Evolutionary conservation across 257 asterid species (phyloP).

Genomic region (Solanum pinnatisectum): DNA sequence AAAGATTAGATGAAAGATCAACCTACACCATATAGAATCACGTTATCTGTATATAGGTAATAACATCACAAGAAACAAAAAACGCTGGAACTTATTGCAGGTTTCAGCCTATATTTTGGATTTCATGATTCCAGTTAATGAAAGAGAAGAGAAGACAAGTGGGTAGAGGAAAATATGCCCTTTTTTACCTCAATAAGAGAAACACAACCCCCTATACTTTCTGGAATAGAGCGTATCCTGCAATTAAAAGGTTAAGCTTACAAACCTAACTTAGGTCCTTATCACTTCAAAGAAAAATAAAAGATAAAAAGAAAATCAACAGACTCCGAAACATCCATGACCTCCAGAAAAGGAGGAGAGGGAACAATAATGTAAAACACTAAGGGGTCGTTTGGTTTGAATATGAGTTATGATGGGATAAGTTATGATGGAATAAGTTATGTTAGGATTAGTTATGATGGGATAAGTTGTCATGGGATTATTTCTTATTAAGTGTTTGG

Average conservation of each 20-base stretch:
- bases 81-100: neutral
- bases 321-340: neutral
- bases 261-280: neutral
- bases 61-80: conserved; percentile 1
- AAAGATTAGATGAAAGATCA: conserved; percentile 75
- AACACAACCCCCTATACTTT: conserved; percentile 52
- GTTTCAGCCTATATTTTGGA: neutral
- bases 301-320: neutral
- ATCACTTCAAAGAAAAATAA: neutral
- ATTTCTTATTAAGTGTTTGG: too few relatives aligned
- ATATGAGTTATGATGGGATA: too few relatives aligned
- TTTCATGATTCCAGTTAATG: neutral
- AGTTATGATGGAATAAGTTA: too few relatives aligned
- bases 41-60: conserved; percentile 1
- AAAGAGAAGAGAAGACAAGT: neutral
- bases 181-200: conserved; percentile 71
- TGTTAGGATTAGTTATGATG: too few relatives aligned
- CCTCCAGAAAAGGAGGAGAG: neutral
- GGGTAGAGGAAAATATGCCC: neutral
- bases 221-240: conserved; percentile 64
- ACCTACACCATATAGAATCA: conserved; percentile 44
- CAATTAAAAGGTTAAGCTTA: conserved; percentile 9
- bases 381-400: neutral
- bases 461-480: too few relatives aligned
- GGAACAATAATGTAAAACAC: neutral